Evolutionary conservation across 192 early-diverging fungal species (phyloP).

Genomic region (Coemansia sp.): DNA sequence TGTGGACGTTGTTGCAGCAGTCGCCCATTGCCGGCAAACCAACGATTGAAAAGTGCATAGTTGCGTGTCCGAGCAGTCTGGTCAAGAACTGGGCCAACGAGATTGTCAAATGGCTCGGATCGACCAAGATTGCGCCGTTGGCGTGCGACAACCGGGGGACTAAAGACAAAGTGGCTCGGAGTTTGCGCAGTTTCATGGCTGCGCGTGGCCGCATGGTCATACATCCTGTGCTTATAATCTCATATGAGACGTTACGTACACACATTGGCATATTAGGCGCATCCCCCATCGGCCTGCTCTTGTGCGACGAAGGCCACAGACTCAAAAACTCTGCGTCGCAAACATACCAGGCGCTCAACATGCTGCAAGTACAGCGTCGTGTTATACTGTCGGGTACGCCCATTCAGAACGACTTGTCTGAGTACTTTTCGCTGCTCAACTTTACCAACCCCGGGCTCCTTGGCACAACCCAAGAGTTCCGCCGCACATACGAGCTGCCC

Average conservation of each 20-base stretch:
- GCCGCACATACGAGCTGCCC: slow-evolving; percentile 90
- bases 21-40: slow-evolving; percentile 85
- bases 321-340: slow-evolving; percentile 88
- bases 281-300: slow-evolving; percentile 83
- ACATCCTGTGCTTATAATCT: slow-evolving; percentile 94
- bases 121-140: slow-evolving; percentile 74
- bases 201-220: slow-evolving; percentile 84
- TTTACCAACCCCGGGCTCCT: slow-evolving; percentile 94
- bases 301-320: slow-evolving; percentile 98
- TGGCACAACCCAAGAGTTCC: slow-evolving; percentile 85
- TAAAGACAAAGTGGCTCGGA: slow-evolving; percentile 77
- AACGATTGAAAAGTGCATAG: slow-evolving; percentile 94
- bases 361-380: slow-evolving; percentile 82
- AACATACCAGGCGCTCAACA: slow-evolving; percentile 80
- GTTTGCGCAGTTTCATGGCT: slow-evolving; percentile 76
- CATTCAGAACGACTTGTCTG: slow-evolving; percentile 85
- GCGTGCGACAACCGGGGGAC: slow-evolving; percentile 88
- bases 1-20: slow-evolving; percentile 98
- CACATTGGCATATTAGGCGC: slow-evolving; percentile 75
- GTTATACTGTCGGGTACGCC: slow-evolving; percentile 98
- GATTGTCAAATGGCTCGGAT: slow-evolving; percentile 92
- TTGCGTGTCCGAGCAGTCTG: slow-evolving; percentile 92
- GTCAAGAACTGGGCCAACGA: slow-evolving; percentile 99
- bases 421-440: slow-evolving; percentile 93
- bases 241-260: slow-evolving; percentile 91